A percentile compares a stretch with the other conserved stretches of the same genome.
Conservation (phyloP, 1,284 basidiomycete species). For the Puccinia novopanici region DNA sequence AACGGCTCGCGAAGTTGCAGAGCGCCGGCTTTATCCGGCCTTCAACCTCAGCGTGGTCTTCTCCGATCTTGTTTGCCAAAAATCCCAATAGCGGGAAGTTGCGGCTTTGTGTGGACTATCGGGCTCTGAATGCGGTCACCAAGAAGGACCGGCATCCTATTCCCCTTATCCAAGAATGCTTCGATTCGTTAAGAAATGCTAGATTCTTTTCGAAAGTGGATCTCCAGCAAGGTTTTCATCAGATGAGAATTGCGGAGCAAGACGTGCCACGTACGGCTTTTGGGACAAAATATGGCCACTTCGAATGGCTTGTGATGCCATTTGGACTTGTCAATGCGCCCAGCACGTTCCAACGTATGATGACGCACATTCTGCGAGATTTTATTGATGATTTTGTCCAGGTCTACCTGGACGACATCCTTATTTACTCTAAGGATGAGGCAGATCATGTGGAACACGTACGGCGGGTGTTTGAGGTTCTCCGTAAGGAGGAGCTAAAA, state of each 20-base stretch:
- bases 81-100: slow-evolving; percentile 2
- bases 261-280: background rate
- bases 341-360: too few species aligned
- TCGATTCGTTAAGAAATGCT: too few species aligned
- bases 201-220: background rate
- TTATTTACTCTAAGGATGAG: too few species aligned
- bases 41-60: slow-evolving; percentile 18
- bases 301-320: too few species aligned
- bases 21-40: slow-evolving; percentile 18
- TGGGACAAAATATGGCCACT: too few species aligned
- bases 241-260: background rate
- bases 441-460: too few species aligned
- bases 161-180: background rate
- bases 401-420: too few species aligned
- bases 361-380: too few species aligned
- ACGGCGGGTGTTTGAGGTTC: too few species aligned
- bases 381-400: too few species aligned
- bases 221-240: background rate
- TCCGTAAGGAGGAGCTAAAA: background rate
- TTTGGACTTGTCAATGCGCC: too few species aligned
- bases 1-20: background rate
- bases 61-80: slow-evolving; percentile 6
- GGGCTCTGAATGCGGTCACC: slow-evolving; percentile 18
- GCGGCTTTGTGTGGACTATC: slow-evolving; percentile 14
- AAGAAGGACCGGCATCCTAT: slow-evolving; percentile 29